Evolutionary conservation across 495 filamentous ascomycete genomes (phyloP).

Genomic region (Mycothermus thermophilus): DNA sequence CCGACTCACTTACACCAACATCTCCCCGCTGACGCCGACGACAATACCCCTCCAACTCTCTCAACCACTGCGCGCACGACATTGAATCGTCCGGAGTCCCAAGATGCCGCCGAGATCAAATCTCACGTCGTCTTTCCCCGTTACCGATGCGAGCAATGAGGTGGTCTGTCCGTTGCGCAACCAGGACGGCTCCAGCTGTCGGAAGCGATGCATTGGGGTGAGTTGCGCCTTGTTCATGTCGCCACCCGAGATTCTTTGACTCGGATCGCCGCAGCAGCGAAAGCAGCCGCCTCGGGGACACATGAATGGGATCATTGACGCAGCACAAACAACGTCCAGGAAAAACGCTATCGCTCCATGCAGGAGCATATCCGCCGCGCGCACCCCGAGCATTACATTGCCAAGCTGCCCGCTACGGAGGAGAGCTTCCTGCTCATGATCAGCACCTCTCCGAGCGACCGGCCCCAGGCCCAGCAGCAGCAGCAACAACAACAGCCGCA

Average conservation of each 20-base stretch:
- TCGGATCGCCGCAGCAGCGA: not conserved
- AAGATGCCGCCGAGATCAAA: slow-evolving; percentile 77
- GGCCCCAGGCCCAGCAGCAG: slow-evolving; percentile 33
- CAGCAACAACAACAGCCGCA: slow-evolving; percentile 10
- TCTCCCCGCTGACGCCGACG: slow-evolving; percentile 25
- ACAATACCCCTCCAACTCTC: no score
- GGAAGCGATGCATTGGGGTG: slow-evolving; percentile 94
- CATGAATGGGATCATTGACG: slow-evolving; percentile 1
- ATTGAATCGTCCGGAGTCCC: slow-evolving; percentile 6
- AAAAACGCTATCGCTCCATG: slow-evolving; percentile 97
- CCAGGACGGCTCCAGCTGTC: slow-evolving; percentile 92
- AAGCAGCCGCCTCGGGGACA: not conserved
- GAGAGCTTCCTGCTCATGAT: slow-evolving; percentile 97
- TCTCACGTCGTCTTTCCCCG: slow-evolving; percentile 80
- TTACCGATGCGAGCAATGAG: slow-evolving; percentile 84
- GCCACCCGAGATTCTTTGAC: slow-evolving; percentile 8
- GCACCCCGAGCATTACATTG: slow-evolving; percentile 94
- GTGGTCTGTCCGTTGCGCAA: slow-evolving; percentile 94
- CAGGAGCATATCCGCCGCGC: slow-evolving; percentile 98
- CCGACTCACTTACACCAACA: slow-evolving; percentile 21
- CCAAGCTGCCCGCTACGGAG: slow-evolving; percentile 96
- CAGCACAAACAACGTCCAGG: slow-evolving; percentile 39
- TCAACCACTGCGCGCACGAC: no score
- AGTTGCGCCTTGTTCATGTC: slow-evolving; percentile 34
- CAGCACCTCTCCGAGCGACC: slow-evolving; percentile 71